phyloP scores from a whole-genome alignment of 108 stramenopile species.

The Aureococcus anophagefferens region DNA sequence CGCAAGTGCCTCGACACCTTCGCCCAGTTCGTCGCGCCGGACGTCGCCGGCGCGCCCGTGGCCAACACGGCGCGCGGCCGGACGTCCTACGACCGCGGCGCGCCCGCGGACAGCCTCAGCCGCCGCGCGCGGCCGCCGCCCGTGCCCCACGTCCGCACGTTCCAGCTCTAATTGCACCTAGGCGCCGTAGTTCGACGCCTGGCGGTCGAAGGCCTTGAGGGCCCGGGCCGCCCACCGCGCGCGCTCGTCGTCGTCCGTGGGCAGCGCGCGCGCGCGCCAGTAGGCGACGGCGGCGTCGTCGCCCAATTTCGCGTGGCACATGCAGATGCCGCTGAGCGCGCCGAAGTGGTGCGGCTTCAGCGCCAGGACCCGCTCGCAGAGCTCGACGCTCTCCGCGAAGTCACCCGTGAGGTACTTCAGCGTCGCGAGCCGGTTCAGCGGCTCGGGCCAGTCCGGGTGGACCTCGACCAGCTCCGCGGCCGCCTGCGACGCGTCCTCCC shows the following conservation, averaged over 20 bases:
- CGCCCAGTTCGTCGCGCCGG: too few relatives aligned
- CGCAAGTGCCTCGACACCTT: too few relatives aligned
- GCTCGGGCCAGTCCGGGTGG: constrained; percentile 1
- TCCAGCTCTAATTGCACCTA: too few relatives aligned
- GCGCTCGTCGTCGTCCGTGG: constrained; percentile 2
- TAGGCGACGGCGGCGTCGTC: constrained; percentile 38
- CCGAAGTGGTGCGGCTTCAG: constrained; percentile 72
- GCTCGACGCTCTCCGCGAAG: not conserved
- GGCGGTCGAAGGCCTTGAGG: too few relatives aligned
- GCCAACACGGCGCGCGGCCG: too few relatives aligned
- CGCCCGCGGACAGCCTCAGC: too few relatives aligned
- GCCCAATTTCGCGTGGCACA: constrained; percentile 44
- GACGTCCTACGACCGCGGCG: too few relatives aligned
- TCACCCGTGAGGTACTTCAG: constrained; percentile 49
- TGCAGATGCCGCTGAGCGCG: constrained; percentile 58
- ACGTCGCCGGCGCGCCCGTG: too few relatives aligned
- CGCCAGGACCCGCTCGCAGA: constrained; percentile 32
- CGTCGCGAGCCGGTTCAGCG: constrained; percentile 55
- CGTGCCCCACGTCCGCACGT: too few relatives aligned
- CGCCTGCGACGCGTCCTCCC: constrained; percentile 13
- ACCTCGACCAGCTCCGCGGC: constrained; percentile 25
- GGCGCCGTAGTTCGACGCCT: too few relatives aligned
- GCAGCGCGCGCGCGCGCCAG: constrained; percentile 53
- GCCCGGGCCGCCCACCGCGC: not conserved
- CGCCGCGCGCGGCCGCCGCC: too few relatives aligned